Conservation (phyloP, 257 asterid species). For the Marsdenia floribunda region DNA sequence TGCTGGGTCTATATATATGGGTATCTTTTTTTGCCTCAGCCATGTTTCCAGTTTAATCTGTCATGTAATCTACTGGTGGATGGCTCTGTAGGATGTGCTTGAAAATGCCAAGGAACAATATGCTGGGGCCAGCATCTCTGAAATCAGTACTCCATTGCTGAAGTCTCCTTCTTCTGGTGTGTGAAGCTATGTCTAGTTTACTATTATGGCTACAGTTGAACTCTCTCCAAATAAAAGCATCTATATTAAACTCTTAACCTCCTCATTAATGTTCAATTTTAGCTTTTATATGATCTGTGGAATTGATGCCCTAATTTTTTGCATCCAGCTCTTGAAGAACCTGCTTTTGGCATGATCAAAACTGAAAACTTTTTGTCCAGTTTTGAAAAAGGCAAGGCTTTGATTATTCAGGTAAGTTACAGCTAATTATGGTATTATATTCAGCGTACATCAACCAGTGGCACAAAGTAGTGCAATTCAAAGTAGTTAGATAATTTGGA, state of each 20-base stretch:
- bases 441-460: not conserved
- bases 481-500: not conserved
- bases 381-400: slow-evolving; percentile 60
- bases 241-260: not conserved
- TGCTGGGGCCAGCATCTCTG: slow-evolving; percentile 45
- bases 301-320: slow-evolving; percentile 18
- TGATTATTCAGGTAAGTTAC: slow-evolving; percentile 68
- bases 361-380: slow-evolving; percentile 51
- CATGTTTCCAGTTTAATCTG: not conserved
- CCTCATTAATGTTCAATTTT: not conserved
- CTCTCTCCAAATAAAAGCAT: not conserved
- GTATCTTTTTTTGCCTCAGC: not conserved
- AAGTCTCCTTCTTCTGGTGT: slow-evolving; percentile 58
- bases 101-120: slow-evolving; percentile 47
- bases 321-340: slow-evolving; percentile 45
- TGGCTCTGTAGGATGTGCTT: slow-evolving; percentile 54
- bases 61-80: slow-evolving; percentile 2
- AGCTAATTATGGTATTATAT: slow-evolving; percentile 7
- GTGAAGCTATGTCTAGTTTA: slow-evolving; percentile 26
- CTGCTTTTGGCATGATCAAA: slow-evolving; percentile 40
- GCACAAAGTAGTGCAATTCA: not conserved
- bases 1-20: not conserved
- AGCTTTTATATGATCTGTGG: slow-evolving; percentile 10
- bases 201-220: slow-evolving; percentile 2
- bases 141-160: slow-evolving; percentile 56